Percentiles rank a stretch among this genome's conserved stretches.
Evolutionary conservation across 202 grass and related monocot species (phyloP).

Genomic region (Sporobolus alterniflorus): DNA sequence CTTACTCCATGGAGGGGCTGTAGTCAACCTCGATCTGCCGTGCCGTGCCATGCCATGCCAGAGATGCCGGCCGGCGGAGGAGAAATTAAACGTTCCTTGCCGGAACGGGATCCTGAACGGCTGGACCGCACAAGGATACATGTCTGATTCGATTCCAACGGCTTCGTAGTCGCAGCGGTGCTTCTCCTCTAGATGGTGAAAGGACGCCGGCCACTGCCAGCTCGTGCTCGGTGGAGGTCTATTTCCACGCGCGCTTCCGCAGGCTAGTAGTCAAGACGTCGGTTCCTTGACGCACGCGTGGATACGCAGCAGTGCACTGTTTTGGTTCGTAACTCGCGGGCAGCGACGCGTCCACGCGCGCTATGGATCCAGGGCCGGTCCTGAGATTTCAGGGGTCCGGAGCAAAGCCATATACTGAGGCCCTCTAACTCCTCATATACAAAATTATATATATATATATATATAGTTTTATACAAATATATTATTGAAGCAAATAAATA

Average conservation of each 20-base stretch:
- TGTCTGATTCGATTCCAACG: neutral
- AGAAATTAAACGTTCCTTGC: neutral
- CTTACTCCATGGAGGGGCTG: neutral
- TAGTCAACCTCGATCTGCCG: neutral
- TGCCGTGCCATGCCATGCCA: neutral
- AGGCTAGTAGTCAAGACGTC: neutral
- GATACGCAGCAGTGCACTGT: neutral
- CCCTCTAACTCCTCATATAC: no score
- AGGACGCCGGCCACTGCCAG: neutral
- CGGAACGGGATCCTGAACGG: neutral
- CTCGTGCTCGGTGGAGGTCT: neutral
- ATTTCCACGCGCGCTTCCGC: neutral
- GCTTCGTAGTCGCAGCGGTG: neutral
- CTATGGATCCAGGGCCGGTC: no score
- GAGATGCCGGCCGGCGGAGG: neutral
- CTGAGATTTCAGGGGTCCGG: no score
- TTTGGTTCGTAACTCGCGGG: neutral
- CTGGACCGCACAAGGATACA: neutral
- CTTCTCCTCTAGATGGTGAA: neutral
- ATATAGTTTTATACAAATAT: no score
- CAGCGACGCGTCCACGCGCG: no score
- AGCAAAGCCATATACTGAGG: no score
- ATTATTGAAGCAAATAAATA: no score
- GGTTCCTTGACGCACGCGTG: neutral
- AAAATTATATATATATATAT: no score